Base-by-base conservation (phyloP, 1,284 basidiomycete genomes). In the Trichosporon ovoides region DNA sequence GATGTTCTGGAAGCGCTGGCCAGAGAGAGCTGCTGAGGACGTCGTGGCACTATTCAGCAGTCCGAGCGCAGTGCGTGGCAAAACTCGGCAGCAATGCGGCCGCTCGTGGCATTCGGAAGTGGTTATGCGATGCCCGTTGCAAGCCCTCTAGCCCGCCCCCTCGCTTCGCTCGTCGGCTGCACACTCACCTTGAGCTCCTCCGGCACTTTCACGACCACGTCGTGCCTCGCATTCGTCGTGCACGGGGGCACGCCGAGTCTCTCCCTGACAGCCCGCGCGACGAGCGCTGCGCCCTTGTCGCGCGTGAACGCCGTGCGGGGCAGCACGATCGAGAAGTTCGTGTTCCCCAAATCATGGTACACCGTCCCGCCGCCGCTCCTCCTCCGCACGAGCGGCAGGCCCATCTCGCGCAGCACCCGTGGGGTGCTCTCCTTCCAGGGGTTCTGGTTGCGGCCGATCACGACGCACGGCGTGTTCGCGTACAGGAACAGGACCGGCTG, bases 311-410 rank as follows among this genome's bases (percentile, higher is more conserved):
- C 80, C 1, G 82, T 73, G 7, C 93, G 83, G 0, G 94, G 87
- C 13, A 95, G 81, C 67, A 97, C 91, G 63, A 99, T 88, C 1
- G 92, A 96, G 76, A 93, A 98, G 75, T 98, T 98, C 3, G 91
- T 93, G 74, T 99, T 99, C 28, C 96, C 96, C 19, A 91, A 78
- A 72, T 99, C 96, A 78, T 98, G 94, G 73, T 92, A 99, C 3
- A 98, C 96, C 0, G 96, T 90, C 7, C 96, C 96, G n/a, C 96
- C 96, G 12, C 96, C 96, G 65, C 91, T 94, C 58, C 89, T 82
- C 60, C 96, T 81, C 46, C 95, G 82, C 36, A 98, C 84, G 67
- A 93, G 87, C 0, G 90, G 89, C 11, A 95, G 82, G 2, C 78
- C 79, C n/a, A 80, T 74, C 9, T 75, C 66, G 11, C 74, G 68